These are phyloP conservation scores for Monosporozyma solicola DNA, from an alignment of 805 yeast genomes.

Conservation along the genomic window DNA sequence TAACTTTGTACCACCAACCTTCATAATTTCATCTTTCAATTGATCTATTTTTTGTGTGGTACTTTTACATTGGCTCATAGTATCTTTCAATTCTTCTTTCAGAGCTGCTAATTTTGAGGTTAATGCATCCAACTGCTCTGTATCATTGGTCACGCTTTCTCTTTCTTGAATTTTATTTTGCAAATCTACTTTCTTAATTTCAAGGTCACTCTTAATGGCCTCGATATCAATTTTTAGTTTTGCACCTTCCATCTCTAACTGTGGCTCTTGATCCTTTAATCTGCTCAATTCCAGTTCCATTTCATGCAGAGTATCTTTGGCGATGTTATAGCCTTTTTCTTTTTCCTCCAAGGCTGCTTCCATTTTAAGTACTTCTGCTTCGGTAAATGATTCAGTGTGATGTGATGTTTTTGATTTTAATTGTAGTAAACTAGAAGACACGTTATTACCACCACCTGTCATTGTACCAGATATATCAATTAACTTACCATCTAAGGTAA, in stretches of 20 bases:
- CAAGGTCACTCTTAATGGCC: slow-evolving; percentile 45
- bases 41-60: slow-evolving; percentile 44
- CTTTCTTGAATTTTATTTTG: slow-evolving; percentile 28
- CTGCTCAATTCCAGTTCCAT: slow-evolving; percentile 53
- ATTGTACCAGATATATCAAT: slow-evolving; percentile 92
- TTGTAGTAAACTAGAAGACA: slow-evolving; percentile 70
- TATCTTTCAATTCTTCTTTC: slow-evolving; percentile 33
- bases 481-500: slow-evolving; percentile 83
- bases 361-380: slow-evolving; percentile 47
- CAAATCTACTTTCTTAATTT: slow-evolving; percentile 37
- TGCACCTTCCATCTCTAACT: slow-evolving; percentile 52
- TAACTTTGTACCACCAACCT: slow-evolving; percentile 82
- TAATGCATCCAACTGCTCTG: slow-evolving; percentile 25
- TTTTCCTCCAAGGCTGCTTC: slow-evolving; percentile 42
- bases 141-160: slow-evolving; percentile 18
- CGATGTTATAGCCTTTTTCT: slow-evolving; percentile 46
- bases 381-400: slow-evolving; percentile 34
- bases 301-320: slow-evolving; percentile 42
- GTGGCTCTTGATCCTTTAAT: slow-evolving; percentile 60
- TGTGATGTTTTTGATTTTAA: slow-evolving; percentile 24
- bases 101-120: slow-evolving; percentile 23
- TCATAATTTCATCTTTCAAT: slow-evolving; percentile 72
- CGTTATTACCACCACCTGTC: slow-evolving; percentile 87
- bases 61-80: slow-evolving; percentile 47
- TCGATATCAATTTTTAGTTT: slow-evolving; percentile 56